A percentile compares a stretch with the other conserved stretches of the same genome.
Conservation (phyloP, 331 rosid species). For the Quercus lobata region DNA sequence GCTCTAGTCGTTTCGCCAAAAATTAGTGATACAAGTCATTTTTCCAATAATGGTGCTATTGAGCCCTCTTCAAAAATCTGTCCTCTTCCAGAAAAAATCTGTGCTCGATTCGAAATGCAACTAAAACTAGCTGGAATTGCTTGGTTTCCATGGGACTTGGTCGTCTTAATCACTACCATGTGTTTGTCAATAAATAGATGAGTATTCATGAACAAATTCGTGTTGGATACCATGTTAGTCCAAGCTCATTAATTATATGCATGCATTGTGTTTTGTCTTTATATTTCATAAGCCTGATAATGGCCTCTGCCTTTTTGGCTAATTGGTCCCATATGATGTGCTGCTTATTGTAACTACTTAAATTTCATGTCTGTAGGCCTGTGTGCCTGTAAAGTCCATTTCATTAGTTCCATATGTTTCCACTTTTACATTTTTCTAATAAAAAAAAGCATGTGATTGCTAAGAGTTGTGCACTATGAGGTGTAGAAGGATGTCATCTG, state of each 20-base stretch:
- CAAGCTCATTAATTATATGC: background rate
- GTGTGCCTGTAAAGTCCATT: background rate
- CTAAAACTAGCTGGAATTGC: background rate
- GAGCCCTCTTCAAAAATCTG: no score
- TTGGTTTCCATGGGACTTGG: background rate
- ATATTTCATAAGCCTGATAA: background rate
- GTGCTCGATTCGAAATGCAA: no score
- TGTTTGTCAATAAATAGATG: background rate
- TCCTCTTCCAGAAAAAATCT: no score
- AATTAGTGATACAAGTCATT: no score
- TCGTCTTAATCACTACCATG: background rate
- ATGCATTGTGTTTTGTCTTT: background rate
- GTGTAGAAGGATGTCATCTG: no score
- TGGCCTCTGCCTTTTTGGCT: background rate
- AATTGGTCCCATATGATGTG: background rate
- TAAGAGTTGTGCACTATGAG: no score
- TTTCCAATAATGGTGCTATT: no score
- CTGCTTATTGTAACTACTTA: background rate
- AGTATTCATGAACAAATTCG: no score
- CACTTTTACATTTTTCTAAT: no score
- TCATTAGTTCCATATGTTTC: background rate
- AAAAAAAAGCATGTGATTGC: no score
- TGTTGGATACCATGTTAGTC: background rate
- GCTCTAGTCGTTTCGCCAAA: no score
- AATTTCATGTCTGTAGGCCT: background rate